These are phyloP conservation scores for Aschersonia sp. DNA, from an alignment of 2,329 filamentous ascomycete genomes.

Conservation along the genomic window DNA sequence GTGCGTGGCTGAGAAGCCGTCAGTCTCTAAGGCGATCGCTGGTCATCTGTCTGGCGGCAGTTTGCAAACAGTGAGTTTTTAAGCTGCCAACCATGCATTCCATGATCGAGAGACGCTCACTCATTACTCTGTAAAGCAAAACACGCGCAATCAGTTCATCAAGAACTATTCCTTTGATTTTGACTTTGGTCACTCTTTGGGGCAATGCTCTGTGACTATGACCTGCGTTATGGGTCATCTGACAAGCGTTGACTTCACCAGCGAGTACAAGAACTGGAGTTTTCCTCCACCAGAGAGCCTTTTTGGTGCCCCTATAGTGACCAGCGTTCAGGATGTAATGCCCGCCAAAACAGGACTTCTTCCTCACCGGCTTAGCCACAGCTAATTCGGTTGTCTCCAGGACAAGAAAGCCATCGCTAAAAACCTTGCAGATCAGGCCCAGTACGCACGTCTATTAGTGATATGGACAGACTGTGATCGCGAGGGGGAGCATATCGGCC, in stretches of 20 bases:
- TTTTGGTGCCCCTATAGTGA: conserved; percentile 67
- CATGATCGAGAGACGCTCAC: neutral
- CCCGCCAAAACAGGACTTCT: neutral
- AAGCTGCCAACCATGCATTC: neutral
- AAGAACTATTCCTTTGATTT: conserved; percentile 94
- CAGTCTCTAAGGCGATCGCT: conserved; percentile 89
- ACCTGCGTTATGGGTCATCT: conserved; percentile 87
- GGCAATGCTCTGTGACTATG: conserved; percentile 76
- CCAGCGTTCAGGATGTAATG: conserved; percentile 49
- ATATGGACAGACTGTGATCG: conserved; percentile 99
- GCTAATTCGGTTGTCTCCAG: conserved; percentile 21
- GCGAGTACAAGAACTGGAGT: conserved; percentile 64
- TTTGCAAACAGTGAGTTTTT: conserved; percentile 47
- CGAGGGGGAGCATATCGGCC: conserved; percentile 91
- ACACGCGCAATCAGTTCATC: conserved; percentile 61
- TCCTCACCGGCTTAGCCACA: neutral
- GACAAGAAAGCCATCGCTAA: conserved; percentile 68
- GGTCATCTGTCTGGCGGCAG: conserved; percentile 72
- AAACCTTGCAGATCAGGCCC: conserved; percentile 73
- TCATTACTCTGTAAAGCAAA: conserved; percentile 31
- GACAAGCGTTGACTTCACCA: conserved; percentile 62
- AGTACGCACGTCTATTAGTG: conserved; percentile 58
- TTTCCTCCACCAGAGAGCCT: conserved; percentile 65
- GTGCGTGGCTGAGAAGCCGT: conserved; percentile 58
- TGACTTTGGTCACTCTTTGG: conserved; percentile 70